phyloP scores from a whole-genome alignment of 345 rosid species.

The Euphorbia peplus region DNA sequence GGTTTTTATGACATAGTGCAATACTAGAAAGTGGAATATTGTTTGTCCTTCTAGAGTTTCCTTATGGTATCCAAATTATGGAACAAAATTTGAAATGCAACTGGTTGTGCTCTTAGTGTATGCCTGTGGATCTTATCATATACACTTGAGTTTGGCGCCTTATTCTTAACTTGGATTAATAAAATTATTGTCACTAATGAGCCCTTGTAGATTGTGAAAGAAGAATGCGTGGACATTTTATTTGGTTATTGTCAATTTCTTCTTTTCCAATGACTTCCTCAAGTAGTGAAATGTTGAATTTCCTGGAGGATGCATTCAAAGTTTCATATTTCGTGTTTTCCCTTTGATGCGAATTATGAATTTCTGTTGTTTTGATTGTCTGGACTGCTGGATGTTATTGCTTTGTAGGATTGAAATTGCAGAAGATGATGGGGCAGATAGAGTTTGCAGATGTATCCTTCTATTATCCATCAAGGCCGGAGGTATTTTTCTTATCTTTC shows the following conservation, averaged over 20 bases:
- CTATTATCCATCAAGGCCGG: conserved; percentile 59
- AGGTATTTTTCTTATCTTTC: conserved; percentile 38
- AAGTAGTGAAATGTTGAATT: not conserved
- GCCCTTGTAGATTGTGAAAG: not conserved
- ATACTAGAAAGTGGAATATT: conserved; percentile 12
- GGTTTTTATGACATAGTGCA: conserved; percentile 8
- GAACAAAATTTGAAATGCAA: not conserved
- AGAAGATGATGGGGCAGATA: conserved; percentile 53
- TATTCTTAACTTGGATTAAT: not conserved
- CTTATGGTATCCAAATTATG: not conserved
- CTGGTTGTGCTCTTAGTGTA: not conserved
- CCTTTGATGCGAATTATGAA: not conserved
- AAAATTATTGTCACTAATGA: not conserved
- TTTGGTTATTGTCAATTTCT: not conserved
- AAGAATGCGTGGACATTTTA: not conserved
- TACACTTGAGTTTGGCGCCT: conserved; percentile 1
- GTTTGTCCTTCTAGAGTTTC: not conserved
- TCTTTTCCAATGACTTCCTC: not conserved
- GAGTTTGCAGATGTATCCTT: conserved; percentile 68
- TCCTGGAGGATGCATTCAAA: not conserved
- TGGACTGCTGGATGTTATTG: conserved; percentile 14
- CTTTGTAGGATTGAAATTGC: conserved; percentile 54
- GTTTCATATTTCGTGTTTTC: not conserved
- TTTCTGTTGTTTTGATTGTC: conserved; percentile 18
- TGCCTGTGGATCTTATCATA: not conserved